A percentile compares a stretch with the other conserved stretches of the same genome.
phyloP scores from a whole-genome alignment of 83 land plant genomes.

The Isoetes engelmannii region DNA sequence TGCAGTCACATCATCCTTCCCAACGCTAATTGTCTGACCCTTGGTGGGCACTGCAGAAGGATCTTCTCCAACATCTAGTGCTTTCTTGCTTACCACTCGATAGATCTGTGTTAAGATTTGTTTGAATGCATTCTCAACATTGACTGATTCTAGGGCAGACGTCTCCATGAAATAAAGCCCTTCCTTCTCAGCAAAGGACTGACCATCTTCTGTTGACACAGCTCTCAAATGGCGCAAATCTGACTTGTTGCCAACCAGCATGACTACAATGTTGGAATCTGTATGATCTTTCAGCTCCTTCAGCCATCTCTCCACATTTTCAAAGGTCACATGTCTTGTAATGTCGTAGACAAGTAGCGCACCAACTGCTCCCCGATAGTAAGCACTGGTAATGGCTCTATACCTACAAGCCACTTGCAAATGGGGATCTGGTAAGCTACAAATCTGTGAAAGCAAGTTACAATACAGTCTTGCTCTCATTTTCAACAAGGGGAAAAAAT shows the following conservation, averaged over 20 bases:
- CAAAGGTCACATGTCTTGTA: conserved; percentile 14
- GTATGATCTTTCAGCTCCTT: not conserved
- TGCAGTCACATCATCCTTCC: not conserved
- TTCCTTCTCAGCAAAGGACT: conserved; percentile 7
- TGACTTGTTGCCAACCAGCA: not conserved
- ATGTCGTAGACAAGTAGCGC: conserved; percentile 7
- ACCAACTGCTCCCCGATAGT: conserved; percentile 14
- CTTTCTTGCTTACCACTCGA: conserved; percentile 9
- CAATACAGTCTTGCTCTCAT: too few relatives aligned
- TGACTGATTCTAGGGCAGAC: conserved; percentile 8
- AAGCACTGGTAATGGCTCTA: conserved; percentile 15
- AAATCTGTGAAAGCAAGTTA: too few relatives aligned
- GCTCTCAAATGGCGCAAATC: not conserved
- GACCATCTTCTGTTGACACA: conserved; percentile 16
- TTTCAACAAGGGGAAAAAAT: too few relatives aligned
- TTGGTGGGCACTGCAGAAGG: not conserved
- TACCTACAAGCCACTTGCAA: not conserved
- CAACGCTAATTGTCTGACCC: conserved; percentile 1
- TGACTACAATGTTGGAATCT: conserved; percentile 12
- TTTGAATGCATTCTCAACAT: conserved; percentile 10
- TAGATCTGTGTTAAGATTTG: conserved; percentile 12
- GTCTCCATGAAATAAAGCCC: conserved; percentile 10
- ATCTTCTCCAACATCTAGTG: conserved; percentile 11
- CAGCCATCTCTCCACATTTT: conserved; percentile 12
- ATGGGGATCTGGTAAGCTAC: too few relatives aligned